Conservation (phyloP, 78 protist genomes). For the slime mould (Dictyostelium discoideum) region DNA sequence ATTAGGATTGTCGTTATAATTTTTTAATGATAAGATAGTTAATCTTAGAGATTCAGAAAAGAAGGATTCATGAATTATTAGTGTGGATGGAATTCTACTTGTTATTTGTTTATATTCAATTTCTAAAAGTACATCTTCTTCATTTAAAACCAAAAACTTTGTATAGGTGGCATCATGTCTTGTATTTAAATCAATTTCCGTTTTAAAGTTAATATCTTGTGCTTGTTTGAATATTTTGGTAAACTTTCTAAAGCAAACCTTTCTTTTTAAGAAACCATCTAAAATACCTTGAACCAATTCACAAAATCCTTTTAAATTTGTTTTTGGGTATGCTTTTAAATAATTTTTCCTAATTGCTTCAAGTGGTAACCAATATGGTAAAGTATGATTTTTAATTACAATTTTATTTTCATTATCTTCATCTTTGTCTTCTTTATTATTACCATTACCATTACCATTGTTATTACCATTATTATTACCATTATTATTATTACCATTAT, state of each 20-base stretch:
- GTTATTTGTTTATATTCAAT: not conserved
- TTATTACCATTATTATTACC: not conserved
- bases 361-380: not conserved
- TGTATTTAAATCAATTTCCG: not conserved
- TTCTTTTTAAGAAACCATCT: not conserved
- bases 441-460: not conserved
- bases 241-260: not conserved
- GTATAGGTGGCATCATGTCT: not conserved
- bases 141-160: not conserved
- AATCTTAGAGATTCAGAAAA: not conserved
- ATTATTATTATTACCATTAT: too few species aligned
- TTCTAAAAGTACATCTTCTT: not conserved
- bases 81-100: not conserved
- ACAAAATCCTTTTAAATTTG: not conserved
- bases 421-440: not conserved
- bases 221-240: not conserved
- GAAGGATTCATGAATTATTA: not conserved
- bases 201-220: too few species aligned
- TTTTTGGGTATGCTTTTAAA: not conserved
- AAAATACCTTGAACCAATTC: not conserved
- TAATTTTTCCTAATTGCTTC: not conserved
- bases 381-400: not conserved
- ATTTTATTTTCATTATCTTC: not conserved
- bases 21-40: not conserved
- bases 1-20: too few species aligned